Base-by-base conservation (phyloP, 345 rosid genomes). In the Noccaea bulbosa region DNA sequence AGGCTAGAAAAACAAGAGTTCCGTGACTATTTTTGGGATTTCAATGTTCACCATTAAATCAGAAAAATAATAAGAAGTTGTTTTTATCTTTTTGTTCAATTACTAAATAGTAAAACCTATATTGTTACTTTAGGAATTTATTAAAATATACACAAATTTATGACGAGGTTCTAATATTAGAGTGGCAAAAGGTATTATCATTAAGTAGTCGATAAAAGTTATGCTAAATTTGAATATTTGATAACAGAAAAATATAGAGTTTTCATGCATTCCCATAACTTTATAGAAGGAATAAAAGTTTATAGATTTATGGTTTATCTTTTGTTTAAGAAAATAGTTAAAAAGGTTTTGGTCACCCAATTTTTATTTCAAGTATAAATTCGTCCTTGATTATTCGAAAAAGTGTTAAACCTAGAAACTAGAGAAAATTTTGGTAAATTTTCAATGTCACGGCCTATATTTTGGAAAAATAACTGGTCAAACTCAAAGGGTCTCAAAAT, bases 11-110 rank as follows among this genome's bases (percentile, higher is more conserved):
- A 33, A 50, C 59, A 35, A 73, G 71, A 56, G 37, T 2, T 17
- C 17, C 20, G 71, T 65, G 47, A 66, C 77, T 66, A 73, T 66
- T 58, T 39, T 66, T 40, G 61, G 54, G 32, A 9, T 56, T 65
- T 57, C 11, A 39, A 17, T 39, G 30, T 12, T 40, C 59, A 48
- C 65, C 71, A n/a, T 55, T 39, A 47, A 72, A 55, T 24, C 40
- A 44, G 6, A 35, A 33, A 50, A 50, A 5, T 24, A 33, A 4
- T 11, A 5, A 34, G 4, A 71, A 10, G 43, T 55, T 24, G 43
- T 62, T 16, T 27, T 14, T n/a, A n/a, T 55, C 43, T 35, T 53
- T 47, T 3, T 11, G 8, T 4, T 51, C 55, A 24, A 16, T 52
- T 14, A 11, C 45, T n/a, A n/a, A 34, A 30, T 33, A 44, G 46